Base-by-base conservation (phyloP, 228 moss, liverwort and hornwort species). In the Sphagnum magellanicum region DNA sequence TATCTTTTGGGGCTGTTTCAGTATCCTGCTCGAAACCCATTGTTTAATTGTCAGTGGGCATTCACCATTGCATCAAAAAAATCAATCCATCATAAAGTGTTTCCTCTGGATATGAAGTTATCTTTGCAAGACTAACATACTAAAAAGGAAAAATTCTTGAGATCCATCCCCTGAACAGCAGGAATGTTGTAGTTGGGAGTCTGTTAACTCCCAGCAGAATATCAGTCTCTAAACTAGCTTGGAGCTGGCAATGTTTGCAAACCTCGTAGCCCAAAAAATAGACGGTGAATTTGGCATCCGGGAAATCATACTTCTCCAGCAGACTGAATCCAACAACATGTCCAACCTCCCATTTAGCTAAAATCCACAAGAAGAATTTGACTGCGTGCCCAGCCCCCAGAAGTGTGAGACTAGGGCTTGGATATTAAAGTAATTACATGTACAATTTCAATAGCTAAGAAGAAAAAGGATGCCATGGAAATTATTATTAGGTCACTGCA, bases 221-320 rank as follows among this genome's bases (percentile, higher is more conserved):
- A 32, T 32, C 32, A 32, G 32, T 32, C 32, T 32, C 32, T 32
- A 32, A 32, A 32, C 32, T 32, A 32, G 32, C 32, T 3, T 32
- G 32, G 32, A 32, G 32, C 32, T 32, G 32, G 32, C 32, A 32
- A 32, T 32, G 32, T 32, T 32, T 32, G 32, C 32, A 32, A 32
- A 91, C 94, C 91, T 91, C 91, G 53, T 84, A 91, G 16, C 94
- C 94, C 50, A 94, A 12, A 53, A 94, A 91, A 65, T 91, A 94
- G 61, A 94, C 76, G 70, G 86, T 94, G 79, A 94, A 94, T 77
- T 94, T 94, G 52, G 81, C 78, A 70, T 90, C 90, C 32, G 88
- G 84, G 62, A 64, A 94, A 75, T 94, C 91, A 2, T 91, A 50
- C 66, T 78, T 83, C 63, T 88, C 91, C 16, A 90, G 65, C 32